Evolutionary conservation across 805 yeast genomes (phyloP), one percentile per base, ranked within the genome.

Genomic region (Nakazawaea ambrosiae): DNA sequence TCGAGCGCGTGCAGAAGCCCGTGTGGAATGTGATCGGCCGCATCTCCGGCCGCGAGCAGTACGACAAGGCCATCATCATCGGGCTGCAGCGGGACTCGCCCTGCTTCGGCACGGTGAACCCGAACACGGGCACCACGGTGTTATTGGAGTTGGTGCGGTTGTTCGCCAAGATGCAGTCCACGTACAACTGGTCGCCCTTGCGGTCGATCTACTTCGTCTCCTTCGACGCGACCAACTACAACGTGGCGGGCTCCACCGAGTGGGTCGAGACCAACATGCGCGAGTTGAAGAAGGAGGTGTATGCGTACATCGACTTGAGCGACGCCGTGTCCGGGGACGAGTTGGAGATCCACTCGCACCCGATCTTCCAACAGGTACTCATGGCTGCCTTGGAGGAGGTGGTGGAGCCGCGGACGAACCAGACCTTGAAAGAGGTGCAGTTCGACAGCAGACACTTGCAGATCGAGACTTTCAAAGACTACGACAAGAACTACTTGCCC

Each of bases 1-100:
- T 65, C 2, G 59, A 65, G 40, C 54, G 77, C 50, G 61, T 70
- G 28, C 57, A 70, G 4, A 95, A 90, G 45, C 73, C 75, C 15
- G 63, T 82, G 3, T 78, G 92, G 85, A 85, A 88, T 51, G 75
- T 89, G 1, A 53, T 86, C 20, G 95, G 90, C 2, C 73, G 79
- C 31, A 75, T 89, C 17, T 68, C 71, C 24, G 97, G 97, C 10
- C 62, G 78, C 33, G 97, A 90, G 52, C 95, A 86, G 58, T 62
- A 66, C 16, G 85, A 75, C 16, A 71, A 75, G 45, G 86, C 85
- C 0, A 60, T 90, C 4, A 65, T 89, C 2, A 73, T 90, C 39
- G 96, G 95, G 1, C 88, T 96, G 1, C 73, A 82, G 4, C 65
- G 96, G 46, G 96, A 88, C 52, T 65, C 95, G 0, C 63, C 78